A percentile compares a stretch with the other conserved stretches of the same genome.
Conservation (phyloP, 2,329 filamentous ascomycete genomes). For the Coniella vitis region DNA sequence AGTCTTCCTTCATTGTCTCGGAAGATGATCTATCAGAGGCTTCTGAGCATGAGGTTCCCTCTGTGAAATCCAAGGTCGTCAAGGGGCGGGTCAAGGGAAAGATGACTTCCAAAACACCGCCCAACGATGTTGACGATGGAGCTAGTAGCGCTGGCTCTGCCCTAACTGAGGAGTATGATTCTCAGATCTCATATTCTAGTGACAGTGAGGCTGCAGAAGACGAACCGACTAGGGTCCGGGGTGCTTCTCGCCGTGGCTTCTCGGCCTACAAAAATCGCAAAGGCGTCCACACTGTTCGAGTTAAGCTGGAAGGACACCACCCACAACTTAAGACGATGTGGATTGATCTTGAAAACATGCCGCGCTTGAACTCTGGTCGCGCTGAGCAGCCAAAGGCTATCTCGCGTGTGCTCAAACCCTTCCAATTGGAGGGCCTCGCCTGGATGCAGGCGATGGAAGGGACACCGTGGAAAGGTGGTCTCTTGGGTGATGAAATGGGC, state of each 20-base stretch:
- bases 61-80: no score
- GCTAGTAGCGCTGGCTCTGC: slow-evolving; percentile 3
- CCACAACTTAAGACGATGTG: slow-evolving; percentile 57
- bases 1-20: no score
- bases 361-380: slow-evolving; percentile 54
- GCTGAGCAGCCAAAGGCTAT: slow-evolving; percentile 72
- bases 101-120: neutral
- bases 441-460: slow-evolving; percentile 84
- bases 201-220: slow-evolving; percentile 23
- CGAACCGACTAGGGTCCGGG: slow-evolving; percentile 6
- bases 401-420: slow-evolving; percentile 78
- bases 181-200: slow-evolving; percentile 21
- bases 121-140: neutral
- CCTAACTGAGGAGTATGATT: neutral
- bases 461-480: slow-evolving; percentile 76
- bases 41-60: no score
- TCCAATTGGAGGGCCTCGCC: slow-evolving; percentile 85
- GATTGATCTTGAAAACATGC: slow-evolving; percentile 62
- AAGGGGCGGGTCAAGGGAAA: slow-evolving; percentile 8
- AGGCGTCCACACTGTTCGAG: slow-evolving; percentile 43
- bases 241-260: slow-evolving; percentile 29
- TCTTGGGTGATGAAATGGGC: slow-evolving; percentile 97
- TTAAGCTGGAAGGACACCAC: slow-evolving; percentile 27
- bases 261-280: slow-evolving; percentile 20
- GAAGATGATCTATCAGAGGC: no score